Evolutionary conservation across 2,329 filamentous ascomycete species (phyloP), one percentile per base, ranked within the genome.

Genomic region (Clarireedia monteithiana): DNA sequence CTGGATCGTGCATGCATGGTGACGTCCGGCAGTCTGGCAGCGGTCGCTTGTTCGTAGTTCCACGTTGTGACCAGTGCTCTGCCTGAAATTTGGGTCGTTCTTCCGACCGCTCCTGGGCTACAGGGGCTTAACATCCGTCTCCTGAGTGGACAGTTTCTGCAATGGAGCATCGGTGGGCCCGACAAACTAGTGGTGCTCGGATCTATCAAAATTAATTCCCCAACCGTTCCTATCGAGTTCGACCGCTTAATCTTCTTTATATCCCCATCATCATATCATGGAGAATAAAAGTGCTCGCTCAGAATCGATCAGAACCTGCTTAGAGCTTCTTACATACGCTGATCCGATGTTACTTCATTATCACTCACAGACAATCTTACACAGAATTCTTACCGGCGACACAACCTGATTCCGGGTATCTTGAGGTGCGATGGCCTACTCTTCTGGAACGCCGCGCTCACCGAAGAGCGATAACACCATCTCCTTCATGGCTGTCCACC

Each of bases 81-180:
- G 52, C 45, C 52, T 54, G 45, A 23, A 39, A 27, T 54, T 49
- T 9, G 44, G 51, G 51, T 42, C 46, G 9, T 36, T 10, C 36
- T 50, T n/a, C 39, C 3, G 36, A 56, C 48, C 49, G 45, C 56
- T 53, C 47, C 46, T 54, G 49, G 30, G 55, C 56, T 50, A 50
- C 46, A 56, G 53, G 55, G 55, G 56, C 53, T 38, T 53, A 12
- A 24, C 7, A 26, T 42, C 50, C 51, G 42, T 51, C 47, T 44
- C 36, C 50, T 55, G 14, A 50, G 24, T 55, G 38, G 38, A 34
- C 53, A 45, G 4, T 44, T 23, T 54, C 56, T 53, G 55, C 55
- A 56, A 26, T 55, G 40, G 26, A 53, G 47, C 53, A 47, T 62
- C 62, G 62, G 62, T 47, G 52, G 53, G 42, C 56, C 62, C 62